phyloP scores from a whole-genome alignment of 805 yeast species.

The Martiniozyma abietophila region DNA sequence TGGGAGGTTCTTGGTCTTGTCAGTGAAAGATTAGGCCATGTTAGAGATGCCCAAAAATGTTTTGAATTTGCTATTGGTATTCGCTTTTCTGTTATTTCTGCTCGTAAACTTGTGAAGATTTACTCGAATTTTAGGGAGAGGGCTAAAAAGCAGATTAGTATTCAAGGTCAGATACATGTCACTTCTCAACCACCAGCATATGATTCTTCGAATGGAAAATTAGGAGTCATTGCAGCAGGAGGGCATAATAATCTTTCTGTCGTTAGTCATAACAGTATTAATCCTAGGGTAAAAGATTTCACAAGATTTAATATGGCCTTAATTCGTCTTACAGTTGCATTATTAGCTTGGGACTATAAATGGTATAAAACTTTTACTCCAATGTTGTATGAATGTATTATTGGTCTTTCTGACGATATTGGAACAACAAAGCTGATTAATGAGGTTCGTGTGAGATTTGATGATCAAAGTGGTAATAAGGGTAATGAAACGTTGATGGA shows the following conservation, averaged over 20 bases:
- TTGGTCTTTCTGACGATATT: constrained; percentile 58
- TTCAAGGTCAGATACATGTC: constrained; percentile 3
- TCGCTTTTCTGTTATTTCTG: constrained; percentile 74
- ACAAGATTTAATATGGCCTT: constrained; percentile 43
- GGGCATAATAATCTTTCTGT: constrained; percentile 13
- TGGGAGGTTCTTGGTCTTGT: constrained; percentile 80
- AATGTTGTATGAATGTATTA: constrained; percentile 44
- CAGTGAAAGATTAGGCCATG: constrained; percentile 78
- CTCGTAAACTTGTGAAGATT: constrained; percentile 61
- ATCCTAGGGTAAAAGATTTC: constrained; percentile 3
- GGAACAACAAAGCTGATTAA: constrained; percentile 72
- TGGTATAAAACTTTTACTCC: constrained; percentile 94
- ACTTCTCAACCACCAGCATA: constrained; percentile 3
- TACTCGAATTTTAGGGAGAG: constrained; percentile 26
- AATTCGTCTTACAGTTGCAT: constrained; percentile 60
- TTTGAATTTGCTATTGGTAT: constrained; percentile 61
- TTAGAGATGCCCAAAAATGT: constrained; percentile 80
- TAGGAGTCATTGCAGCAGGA: constrained; percentile 14
- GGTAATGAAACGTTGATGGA: constrained; percentile 52
- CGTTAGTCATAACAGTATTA: constrained; percentile 2
- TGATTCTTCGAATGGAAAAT: constrained; percentile 4
- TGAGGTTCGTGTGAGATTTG: constrained; percentile 58
- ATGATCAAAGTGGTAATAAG: constrained; percentile 35
- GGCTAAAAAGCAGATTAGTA: constrained; percentile 5
- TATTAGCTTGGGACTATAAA: constrained; percentile 96